These are phyloP conservation scores for Naganishia vishniacii DNA, from an alignment of 768 basidiomycete genomes.

Conservation along the genomic window DNA sequence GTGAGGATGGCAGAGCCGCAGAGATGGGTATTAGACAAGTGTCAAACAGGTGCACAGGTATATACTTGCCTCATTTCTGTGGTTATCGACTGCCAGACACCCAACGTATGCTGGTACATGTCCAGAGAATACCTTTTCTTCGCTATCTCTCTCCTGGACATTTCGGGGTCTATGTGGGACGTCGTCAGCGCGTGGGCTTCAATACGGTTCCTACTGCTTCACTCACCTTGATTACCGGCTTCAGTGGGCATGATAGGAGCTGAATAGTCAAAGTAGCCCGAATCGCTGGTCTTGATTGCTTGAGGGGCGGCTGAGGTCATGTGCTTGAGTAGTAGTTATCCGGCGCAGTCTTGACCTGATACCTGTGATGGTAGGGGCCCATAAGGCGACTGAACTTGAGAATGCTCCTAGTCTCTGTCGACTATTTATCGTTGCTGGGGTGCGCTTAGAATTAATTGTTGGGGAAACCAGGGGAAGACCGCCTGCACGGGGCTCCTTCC, in stretches of 20 bases:
- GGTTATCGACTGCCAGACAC: neutral
- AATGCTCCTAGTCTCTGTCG: too few relatives aligned
- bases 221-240: neutral
- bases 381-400: too few relatives aligned
- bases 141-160: neutral
- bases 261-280: conserved; percentile 12
- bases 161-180: neutral
- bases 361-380: too few relatives aligned
- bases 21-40: neutral
- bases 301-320: neutral
- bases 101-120: conserved; percentile 16
- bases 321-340: too few relatives aligned
- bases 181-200: neutral
- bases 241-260: neutral
- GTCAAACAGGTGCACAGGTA: too few relatives aligned
- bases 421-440: too few relatives aligned
- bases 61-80: conserved; percentile 2
- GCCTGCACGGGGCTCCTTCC: too few relatives aligned
- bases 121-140: conserved; percentile 14
- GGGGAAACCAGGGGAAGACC: too few relatives aligned
- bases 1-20: neutral
- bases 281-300: neutral
- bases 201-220: neutral
- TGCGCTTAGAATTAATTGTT: too few relatives aligned
- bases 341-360: too few relatives aligned